These are phyloP conservation scores for Saccharomyces mikatae DNA, from an alignment of 805 yeast genomes.

Conservation along the genomic window DNA sequence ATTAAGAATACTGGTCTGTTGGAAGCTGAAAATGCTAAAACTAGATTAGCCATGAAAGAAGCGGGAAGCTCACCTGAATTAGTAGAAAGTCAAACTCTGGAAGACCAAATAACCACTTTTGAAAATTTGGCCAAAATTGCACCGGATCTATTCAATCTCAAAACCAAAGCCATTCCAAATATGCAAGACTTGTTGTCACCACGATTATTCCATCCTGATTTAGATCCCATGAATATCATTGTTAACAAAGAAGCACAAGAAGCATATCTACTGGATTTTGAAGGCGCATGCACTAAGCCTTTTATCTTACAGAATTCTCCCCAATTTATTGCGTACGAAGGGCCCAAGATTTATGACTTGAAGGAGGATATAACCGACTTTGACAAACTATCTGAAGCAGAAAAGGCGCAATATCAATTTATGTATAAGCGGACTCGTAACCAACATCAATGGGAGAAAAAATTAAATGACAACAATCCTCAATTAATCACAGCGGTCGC, in stretches of 20 bases:
- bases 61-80: slow-evolving; percentile 43
- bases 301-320: slow-evolving; percentile 74
- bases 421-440: slow-evolving; percentile 87
- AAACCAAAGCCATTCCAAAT: slow-evolving; percentile 51
- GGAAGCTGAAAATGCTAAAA: slow-evolving; percentile 54
- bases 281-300: slow-evolving; percentile 73
- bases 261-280: slow-evolving; percentile 69
- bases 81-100: slow-evolving; percentile 38
- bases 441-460: slow-evolving; percentile 79
- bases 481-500: slow-evolving; percentile 72
- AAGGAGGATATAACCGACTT: slow-evolving; percentile 68
- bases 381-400: slow-evolving; percentile 57
- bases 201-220: slow-evolving; percentile 69
- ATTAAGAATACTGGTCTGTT: slow-evolving; percentile 56
- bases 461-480: slow-evolving; percentile 55
- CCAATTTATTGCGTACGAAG: slow-evolving; percentile 74
- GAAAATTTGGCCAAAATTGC: slow-evolving; percentile 51
- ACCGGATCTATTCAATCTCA: slow-evolving; percentile 47
- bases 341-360: slow-evolving; percentile 75
- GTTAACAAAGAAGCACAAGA: slow-evolving; percentile 33
- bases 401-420: slow-evolving; percentile 73
- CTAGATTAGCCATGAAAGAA: slow-evolving; percentile 45
- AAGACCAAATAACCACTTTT: slow-evolving; percentile 51
- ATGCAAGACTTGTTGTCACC: slow-evolving; percentile 58
- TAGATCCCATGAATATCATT: slow-evolving; percentile 85